Percentiles rank a stretch among this genome's conserved stretches.
phyloP scores from a whole-genome alignment of 2,329 filamentous ascomycete genomes.

The Peltaster fructicola region DNA sequence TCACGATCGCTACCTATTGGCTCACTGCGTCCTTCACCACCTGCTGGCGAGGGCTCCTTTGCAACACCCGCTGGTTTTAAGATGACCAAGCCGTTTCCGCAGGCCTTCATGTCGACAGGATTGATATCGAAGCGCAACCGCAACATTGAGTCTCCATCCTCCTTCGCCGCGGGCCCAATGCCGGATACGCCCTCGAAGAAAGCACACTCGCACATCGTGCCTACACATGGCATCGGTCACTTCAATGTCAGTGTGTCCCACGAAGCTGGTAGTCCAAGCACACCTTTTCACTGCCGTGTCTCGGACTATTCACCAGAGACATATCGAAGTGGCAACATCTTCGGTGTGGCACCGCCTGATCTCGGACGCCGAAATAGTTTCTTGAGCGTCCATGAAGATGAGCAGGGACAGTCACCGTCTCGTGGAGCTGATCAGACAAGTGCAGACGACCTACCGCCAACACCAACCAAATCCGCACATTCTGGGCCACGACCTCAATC shows the following conservation, averaged over 20 bases:
- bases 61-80: constrained; percentile 66
- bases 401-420: constrained; percentile 42
- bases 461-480: constrained; percentile 59
- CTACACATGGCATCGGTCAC: too few relatives aligned
- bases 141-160: constrained; percentile 44
- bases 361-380: constrained; percentile 49
- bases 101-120: constrained; percentile 86
- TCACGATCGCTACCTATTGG: constrained; percentile 61
- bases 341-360: constrained; percentile 36
- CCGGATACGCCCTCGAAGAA: constrained; percentile 96
- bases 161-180: constrained; percentile 46
- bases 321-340: constrained; percentile 47
- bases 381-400: constrained; percentile 64
- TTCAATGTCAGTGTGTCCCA: too few relatives aligned
- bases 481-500: constrained; percentile 21
- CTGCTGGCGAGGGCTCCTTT: constrained; percentile 29
- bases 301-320: constrained; percentile 46
- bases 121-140: constrained; percentile 89
- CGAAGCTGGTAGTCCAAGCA: constrained; percentile 63
- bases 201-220: too few relatives aligned
- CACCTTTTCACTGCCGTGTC: constrained; percentile 54
- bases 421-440: constrained; percentile 38
- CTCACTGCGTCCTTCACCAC: constrained; percentile 32
- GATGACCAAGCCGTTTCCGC: constrained; percentile 55
- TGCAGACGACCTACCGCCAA: constrained; percentile 71